Evolutionary conservation across 2,329 filamentous ascomycete genomes (phyloP), one percentile per base, ranked within the genome.

Genomic region (Gnomoniopsis sp.): DNA sequence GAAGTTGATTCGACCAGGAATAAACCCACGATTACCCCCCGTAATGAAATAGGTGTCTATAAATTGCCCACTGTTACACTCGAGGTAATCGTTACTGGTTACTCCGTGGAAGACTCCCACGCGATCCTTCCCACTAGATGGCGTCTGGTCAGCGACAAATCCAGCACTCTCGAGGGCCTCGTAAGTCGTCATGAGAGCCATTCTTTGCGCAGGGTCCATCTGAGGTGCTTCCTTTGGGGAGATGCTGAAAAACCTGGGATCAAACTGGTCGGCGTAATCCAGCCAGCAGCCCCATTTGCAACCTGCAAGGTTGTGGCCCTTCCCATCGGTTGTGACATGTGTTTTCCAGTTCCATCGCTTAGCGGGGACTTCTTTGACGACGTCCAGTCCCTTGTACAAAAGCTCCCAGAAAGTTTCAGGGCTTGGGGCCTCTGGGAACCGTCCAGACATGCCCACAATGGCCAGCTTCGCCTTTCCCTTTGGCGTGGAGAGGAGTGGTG

Each of bases 61-160:
- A n/a, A 68, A 63, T 7, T 59, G 38, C 0, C 80, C 79, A 36
- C 78, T 80, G 66, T 88, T 88, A 57, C 85, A 81, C 67, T 88
- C 86, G 71, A 81, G 77, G 48, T 70, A 69, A 19, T 63, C 62
- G n/a, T 62, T 83, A 61, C 83, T 85, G 12, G 85, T 86, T 67
- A 85, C 81, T 49, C 85, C 85, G 64, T 86, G 87, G 70, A 87
- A 88, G 0, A 82, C 84, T 58, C 84, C 85, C 55, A 88, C 79
- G 82, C 88, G 66, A 65, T 3, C 65, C 61, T 81, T 33, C 36
- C 14, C 52, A 41, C 22, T 62, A 1, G 63, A 65, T 0, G 65
- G 56, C 0, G 66, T 70, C 2, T 55, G 30, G 41, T 67, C 61
- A 0, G 63, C 52, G 0, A 67, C 65, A 23, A 62, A 38, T 6